These are phyloP conservation scores for Raffaelea albimanens DNA, from an alignment of 2,329 filamentous ascomycete species.

Conservation along the genomic window DNA sequence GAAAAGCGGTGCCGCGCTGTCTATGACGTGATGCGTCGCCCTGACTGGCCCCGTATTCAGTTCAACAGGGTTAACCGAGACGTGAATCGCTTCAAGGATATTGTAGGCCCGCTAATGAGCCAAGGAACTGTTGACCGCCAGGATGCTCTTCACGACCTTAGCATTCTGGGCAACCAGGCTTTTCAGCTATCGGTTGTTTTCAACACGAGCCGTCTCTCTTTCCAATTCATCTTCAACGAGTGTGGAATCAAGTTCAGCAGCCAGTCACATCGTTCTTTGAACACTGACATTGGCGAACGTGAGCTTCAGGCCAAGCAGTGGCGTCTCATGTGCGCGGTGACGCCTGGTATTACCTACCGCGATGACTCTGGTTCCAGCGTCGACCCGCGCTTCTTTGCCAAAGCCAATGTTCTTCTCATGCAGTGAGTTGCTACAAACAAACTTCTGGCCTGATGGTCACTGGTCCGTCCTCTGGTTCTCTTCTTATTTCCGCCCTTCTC, in stretches of 20 bases:
- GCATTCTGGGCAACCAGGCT: slow-evolving; percentile 28
- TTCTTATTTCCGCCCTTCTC: neutral
- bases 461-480: no score
- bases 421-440: slow-evolving; percentile 5
- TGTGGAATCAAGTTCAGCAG: slow-evolving; percentile 37
- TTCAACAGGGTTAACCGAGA: slow-evolving; percentile 15
- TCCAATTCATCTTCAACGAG: slow-evolving; percentile 34
- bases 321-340: slow-evolving; percentile 44
- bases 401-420: slow-evolving; percentile 41
- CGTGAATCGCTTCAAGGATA: slow-evolving; percentile 19
- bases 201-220: slow-evolving; percentile 27
- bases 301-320: slow-evolving; percentile 40
- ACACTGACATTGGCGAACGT: slow-evolving; percentile 25
- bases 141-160: slow-evolving; percentile 32
- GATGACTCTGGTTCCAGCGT: slow-evolving; percentile 39
- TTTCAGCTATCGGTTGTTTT: slow-evolving; percentile 38
- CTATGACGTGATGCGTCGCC: slow-evolving; percentile 19
- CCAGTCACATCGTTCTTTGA: slow-evolving; percentile 36
- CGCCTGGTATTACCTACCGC: slow-evolving; percentile 43
- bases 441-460: no score
- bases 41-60: slow-evolving; percentile 17
- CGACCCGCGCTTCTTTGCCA: slow-evolving; percentile 31
- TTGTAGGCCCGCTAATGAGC: slow-evolving; percentile 33
- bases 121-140: slow-evolving; percentile 25
- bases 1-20: slow-evolving; percentile 26